These are phyloP conservation scores for Alternaria sp. DNA, from an alignment of 2,329 filamentous ascomycete genomes.

Conservation along the genomic window DNA sequence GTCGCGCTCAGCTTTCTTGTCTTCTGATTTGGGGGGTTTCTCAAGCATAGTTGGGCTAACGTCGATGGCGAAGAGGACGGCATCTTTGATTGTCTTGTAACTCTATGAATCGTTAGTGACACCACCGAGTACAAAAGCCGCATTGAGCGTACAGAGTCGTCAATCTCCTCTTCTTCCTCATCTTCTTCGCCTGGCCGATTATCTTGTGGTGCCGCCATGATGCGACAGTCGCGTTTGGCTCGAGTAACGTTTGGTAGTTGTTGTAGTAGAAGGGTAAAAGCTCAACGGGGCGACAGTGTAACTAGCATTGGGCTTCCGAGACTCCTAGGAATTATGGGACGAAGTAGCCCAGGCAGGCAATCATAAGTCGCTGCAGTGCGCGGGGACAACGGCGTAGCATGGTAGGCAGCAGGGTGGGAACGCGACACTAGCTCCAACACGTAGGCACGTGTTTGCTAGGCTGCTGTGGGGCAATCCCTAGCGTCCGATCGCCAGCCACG, in stretches of 20 bases:
- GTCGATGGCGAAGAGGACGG: constrained; percentile 96
- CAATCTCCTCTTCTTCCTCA: constrained; percentile 74
- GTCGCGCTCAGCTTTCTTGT: constrained; percentile 79
- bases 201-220: constrained; percentile 45
- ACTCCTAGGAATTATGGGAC: neutral
- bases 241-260: neutral
- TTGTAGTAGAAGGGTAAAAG: neutral
- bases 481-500: constrained; percentile 31
- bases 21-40: constrained; percentile 65
- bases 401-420: constrained; percentile 34
- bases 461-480: constrained; percentile 7
- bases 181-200: constrained; percentile 58
- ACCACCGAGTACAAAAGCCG: neutral
- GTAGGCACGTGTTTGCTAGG: constrained; percentile 27
- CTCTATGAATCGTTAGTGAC: constrained; percentile 56
- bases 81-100: constrained; percentile 94
- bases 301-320: too few species aligned
- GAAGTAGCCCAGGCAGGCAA: neutral
- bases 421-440: constrained; percentile 32
- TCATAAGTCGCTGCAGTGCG: neutral
- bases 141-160: constrained; percentile 64
- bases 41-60: constrained; percentile 86
- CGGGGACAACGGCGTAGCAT: constrained; percentile 26
- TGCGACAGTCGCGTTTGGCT: neutral
- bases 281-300: neutral